phyloP scores from a whole-genome alignment of 2,329 filamentous ascomycete species.

The Phyllosticta citriasiana region DNA sequence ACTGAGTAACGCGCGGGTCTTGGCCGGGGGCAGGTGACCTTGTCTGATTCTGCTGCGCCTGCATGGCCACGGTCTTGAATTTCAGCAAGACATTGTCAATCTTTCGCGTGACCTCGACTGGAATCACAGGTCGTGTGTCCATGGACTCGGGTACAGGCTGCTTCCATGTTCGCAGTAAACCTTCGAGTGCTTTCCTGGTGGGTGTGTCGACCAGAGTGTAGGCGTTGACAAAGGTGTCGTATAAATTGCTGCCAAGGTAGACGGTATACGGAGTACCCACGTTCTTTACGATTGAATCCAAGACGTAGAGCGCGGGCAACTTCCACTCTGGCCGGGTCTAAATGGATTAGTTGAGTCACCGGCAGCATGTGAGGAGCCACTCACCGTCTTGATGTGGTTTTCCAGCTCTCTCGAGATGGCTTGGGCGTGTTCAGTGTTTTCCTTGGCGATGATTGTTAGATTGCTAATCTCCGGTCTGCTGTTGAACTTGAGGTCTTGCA shows the following conservation, averaged over 20 bases:
- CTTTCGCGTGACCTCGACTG: conserved; percentile 71
- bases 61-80: conserved; percentile 54
- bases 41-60: conserved; percentile 47
- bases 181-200: conserved; percentile 85
- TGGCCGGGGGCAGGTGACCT: conserved; percentile 1
- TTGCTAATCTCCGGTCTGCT: conserved; percentile 95
- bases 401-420: conserved; percentile 85
- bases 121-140: conserved; percentile 86
- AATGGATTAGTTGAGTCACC: conserved; percentile 24
- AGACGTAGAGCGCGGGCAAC: conserved; percentile 88
- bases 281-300: conserved; percentile 98
- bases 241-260: conserved; percentile 85
- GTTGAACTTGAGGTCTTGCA: conserved; percentile 86
- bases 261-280: conserved; percentile 95
- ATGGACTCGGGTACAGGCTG: conserved; percentile 89
- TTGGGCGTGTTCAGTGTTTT: conserved; percentile 91
- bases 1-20: conserved; percentile 3
- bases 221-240: conserved; percentile 91
- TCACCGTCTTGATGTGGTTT: conserved; percentile 90
- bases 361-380: conserved; percentile 28
- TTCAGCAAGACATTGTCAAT: conserved; percentile 94
- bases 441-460: conserved; percentile 91
- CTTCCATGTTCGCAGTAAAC: conserved; percentile 97
- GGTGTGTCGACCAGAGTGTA: conserved; percentile 79
- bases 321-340: conserved; percentile 84